Evolutionary conservation across 1,284 basidiomycete species (phyloP), one percentile per base, ranked within the genome.

Genomic region (Ceratobasidium papillatum): DNA sequence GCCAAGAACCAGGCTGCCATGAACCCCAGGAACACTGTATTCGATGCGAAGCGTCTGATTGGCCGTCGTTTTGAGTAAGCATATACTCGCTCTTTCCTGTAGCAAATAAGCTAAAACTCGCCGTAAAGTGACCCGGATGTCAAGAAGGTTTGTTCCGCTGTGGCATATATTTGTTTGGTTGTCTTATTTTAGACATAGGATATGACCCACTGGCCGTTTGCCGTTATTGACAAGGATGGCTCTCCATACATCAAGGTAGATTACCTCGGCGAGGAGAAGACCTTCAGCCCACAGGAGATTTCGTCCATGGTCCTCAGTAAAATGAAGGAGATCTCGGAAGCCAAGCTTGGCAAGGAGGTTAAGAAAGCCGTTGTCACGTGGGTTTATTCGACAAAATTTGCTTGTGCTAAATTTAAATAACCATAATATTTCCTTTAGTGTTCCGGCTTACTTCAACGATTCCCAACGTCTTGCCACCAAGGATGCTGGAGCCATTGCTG

Each of bases 271-370:
- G 94, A 96, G 82, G 84, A 81, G 78, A 89, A 88, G 86, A 83
- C 84, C 76, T 89, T 89, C 83, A 85, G 85, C 73, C 87, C 87
- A 75, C 86, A 87, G 82, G 87, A 89, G 82, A 97, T 99, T 83
- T 99, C 97, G 22, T 92, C 97, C 78, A 99, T 99, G 97, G 96
- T 99, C 80, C 91, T 99, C 80, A 88, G 88, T 80, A 99, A 99
- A 88, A 98, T 99, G 95, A 99, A 97, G 90, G 97, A 89, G 83
- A 87, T 86, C 80, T 86, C 88, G 72, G 88, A 89, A 84, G 86
- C 87, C 80, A 87, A 89, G 84, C 84, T 88, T 77, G 87, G 87
- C 80, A 87, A 87, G 84, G 84, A 84, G 75, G 88, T 89, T 83
- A 87, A 85, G 83, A 88, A 89, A 85, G 88, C 88, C 78, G 88